phyloP scores from a whole-genome alignment of 2,329 filamentous ascomycete genomes.

The Penicillium brevicompactum region DNA sequence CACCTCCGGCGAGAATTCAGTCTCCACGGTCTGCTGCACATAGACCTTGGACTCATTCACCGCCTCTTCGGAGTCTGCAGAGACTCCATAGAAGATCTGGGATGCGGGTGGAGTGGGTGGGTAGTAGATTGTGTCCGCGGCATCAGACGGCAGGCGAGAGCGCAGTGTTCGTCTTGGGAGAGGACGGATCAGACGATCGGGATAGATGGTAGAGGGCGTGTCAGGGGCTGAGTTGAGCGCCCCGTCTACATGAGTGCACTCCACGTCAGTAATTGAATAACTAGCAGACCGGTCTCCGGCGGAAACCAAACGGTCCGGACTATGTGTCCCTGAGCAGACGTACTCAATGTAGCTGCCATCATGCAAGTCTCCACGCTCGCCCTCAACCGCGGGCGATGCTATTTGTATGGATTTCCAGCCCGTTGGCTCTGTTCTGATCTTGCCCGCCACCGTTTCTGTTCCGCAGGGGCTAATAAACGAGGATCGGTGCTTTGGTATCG shows the following conservation, averaged over 20 bases:
- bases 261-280: slow-evolving; percentile 40
- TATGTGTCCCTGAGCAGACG: slow-evolving; percentile 28
- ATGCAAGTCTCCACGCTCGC: slow-evolving; percentile 34
- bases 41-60: slow-evolving; percentile 50
- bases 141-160: slow-evolving; percentile 82
- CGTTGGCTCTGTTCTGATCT: slow-evolving; percentile 19
- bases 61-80: slow-evolving; percentile 58
- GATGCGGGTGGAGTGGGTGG: slow-evolving; percentile 71
- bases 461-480: slow-evolving; percentile 10
- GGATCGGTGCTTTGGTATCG: background rate
- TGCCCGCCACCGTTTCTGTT: slow-evolving; percentile 18
- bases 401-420: slow-evolving; percentile 18
- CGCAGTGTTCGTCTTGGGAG: slow-evolving; percentile 86
- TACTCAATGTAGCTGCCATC: slow-evolving; percentile 49
- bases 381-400: slow-evolving; percentile 32
- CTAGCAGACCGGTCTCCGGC: slow-evolving; percentile 23
- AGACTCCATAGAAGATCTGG: slow-evolving; percentile 75
- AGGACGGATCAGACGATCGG: slow-evolving; percentile 89
- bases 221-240: slow-evolving; percentile 61
- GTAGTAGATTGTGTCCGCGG: slow-evolving; percentile 78
- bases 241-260: slow-evolving; percentile 45
- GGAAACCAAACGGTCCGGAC: slow-evolving; percentile 11
- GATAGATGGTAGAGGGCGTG: slow-evolving; percentile 77
- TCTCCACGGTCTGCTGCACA: slow-evolving; percentile 47
- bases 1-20: slow-evolving; percentile 41